Conservation (phyloP, 768 basidiomycete genomes). For the Suillus weaverae region DNA sequence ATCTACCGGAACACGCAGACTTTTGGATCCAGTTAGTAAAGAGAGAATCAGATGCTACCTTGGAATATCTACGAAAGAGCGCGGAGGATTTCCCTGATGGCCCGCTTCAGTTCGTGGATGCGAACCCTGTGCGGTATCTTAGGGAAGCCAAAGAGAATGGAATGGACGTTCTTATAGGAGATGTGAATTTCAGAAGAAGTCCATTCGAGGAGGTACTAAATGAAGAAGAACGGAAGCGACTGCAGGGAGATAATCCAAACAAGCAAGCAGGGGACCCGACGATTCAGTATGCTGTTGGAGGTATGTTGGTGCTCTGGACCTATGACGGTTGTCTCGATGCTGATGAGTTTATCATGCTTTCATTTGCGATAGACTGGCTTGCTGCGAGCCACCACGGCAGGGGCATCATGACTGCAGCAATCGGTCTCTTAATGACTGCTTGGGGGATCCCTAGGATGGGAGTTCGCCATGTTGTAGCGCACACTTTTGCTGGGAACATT, state of each 20-base stretch:
- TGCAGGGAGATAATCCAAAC: slow-evolving; percentile 41
- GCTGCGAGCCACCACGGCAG: slow-evolving; percentile 59
- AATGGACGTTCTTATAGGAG: slow-evolving; percentile 53
- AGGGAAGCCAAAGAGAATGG: slow-evolving; percentile 59
- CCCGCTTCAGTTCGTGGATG: slow-evolving; percentile 36
- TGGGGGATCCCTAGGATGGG: slow-evolving; percentile 73
- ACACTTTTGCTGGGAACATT: slow-evolving; percentile 51
- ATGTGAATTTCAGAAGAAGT: slow-evolving; percentile 26
- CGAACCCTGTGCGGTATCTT: slow-evolving; percentile 49
- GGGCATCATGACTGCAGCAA: slow-evolving; percentile 73
- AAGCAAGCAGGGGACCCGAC: slow-evolving; percentile 49
- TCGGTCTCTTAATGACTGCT: slow-evolving; percentile 50
- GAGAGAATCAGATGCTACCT: slow-evolving; percentile 20
- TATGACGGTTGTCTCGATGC: not conserved
- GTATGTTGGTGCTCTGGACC: slow-evolving; percentile 34
- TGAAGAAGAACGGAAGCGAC: slow-evolving; percentile 35
- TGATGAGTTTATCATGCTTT: not conserved
- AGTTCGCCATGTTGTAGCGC: slow-evolving; percentile 40
- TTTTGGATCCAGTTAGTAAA: slow-evolving; percentile 34
- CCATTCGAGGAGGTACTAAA: slow-evolving; percentile 34
- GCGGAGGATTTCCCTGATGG: slow-evolving; percentile 19
- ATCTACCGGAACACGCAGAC: slow-evolving; percentile 42
- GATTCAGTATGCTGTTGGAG: slow-evolving; percentile 62
- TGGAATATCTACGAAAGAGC: slow-evolving; percentile 22
- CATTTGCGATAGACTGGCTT: slow-evolving; percentile 51